Conservation (phyloP, 345 rosid genomes). For the Bruguiera gymnorhiza region DNA sequence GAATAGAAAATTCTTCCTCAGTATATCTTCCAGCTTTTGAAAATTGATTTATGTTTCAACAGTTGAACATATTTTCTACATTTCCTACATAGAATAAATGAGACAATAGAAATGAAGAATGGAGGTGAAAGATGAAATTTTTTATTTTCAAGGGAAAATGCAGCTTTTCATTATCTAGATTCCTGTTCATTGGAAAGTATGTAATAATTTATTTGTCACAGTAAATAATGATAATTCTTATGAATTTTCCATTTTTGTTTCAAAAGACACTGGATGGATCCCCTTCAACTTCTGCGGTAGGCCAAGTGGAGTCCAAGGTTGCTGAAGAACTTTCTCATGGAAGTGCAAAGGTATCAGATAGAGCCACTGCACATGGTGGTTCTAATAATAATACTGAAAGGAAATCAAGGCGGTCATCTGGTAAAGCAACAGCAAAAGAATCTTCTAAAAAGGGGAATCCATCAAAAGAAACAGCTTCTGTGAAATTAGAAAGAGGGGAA, state of each 20-base stretch:
- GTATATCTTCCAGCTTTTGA: no score
- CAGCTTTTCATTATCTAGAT: background rate
- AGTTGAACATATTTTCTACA: no score
- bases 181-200: background rate
- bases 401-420: slow-evolving; percentile 62
- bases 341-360: slow-evolving; percentile 40
- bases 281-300: slow-evolving; percentile 45
- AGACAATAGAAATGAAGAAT: no score
- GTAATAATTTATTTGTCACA: no score
- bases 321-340: slow-evolving; percentile 32
- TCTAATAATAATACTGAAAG: slow-evolving; percentile 62
- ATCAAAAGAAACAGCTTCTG: slow-evolving; percentile 40
- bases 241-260: slow-evolving; percentile 7
- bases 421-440: slow-evolving; percentile 58
- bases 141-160: no score
- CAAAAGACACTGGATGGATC: slow-evolving; percentile 54
- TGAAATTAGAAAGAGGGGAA: slow-evolving; percentile 49
- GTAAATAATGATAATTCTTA: background rate
- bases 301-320: slow-evolving; percentile 41
- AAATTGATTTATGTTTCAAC: no score
- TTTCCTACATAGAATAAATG: no score
- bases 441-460: slow-evolving; percentile 51
- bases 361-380: slow-evolving; percentile 27
- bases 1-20: no score
- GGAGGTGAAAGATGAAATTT: no score